Evolutionary conservation across 768 basidiomycete genomes (phyloP), one percentile per base, ranked within the genome.

Genomic region (Tremella fuciformis): DNA sequence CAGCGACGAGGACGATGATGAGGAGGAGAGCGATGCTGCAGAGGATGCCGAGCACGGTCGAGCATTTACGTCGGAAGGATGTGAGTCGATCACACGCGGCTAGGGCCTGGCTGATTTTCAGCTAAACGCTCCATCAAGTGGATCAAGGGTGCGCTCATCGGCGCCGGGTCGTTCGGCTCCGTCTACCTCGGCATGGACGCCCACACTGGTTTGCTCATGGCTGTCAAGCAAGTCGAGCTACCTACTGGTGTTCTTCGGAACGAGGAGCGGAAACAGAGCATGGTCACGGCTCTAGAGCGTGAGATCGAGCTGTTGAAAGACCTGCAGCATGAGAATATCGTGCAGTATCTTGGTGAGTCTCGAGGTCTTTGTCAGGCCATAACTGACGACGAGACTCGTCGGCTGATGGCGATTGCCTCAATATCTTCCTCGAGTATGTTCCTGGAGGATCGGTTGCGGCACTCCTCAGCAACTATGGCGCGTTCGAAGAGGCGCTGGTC

Each of bases 291-390:
- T 0, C 79, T 98, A 62, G 91, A 94, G 77, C 82, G 89, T 69
- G 96, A 98, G 80, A 96, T 91, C 72, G 92, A 96, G 79, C 91
- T 92, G 2, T 80, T 98, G 68, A 92, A 93, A 77, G 93, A 96
- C 59, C 81, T 99, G 50, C 94, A 98, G 71, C 96, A 99, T 78
- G 88, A 91, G 21, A 86, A 98, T 66, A 96, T 99, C 66, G 96
- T 99, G 47, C 89, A 93, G 64, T 99, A 99, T 70, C 87, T 94
- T 55, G 91, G 93, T 96, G 67, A 59, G 89, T 80, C 13, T 0
- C 4, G 16, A 8, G 19, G 7, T 21, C 25, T 24, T 18, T 4
- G 22, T 46, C 15, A 8, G 8, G 16, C 16, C 42, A 46, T 46
- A 15, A 18, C 26, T 53, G 29, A 9, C 41, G 41, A 8, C 8